Evolutionary conservation across 1,284 basidiomycete genomes (phyloP), one percentile per base, ranked within the genome.

Genomic region (Tilletiopsis washingtonensis): DNA sequence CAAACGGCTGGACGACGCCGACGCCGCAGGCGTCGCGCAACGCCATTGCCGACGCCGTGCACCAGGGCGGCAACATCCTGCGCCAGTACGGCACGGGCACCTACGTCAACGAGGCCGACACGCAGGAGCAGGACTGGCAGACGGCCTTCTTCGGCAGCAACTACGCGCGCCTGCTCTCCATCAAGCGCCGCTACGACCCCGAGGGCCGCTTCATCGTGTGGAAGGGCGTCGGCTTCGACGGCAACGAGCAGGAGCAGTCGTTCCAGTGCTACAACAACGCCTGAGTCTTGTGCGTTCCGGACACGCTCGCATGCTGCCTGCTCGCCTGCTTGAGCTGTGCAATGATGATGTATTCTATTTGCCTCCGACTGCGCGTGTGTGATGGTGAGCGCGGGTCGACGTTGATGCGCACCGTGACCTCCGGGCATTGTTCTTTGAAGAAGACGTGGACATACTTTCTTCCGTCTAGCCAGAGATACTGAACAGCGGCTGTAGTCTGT

Each of bases 141-240:
- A 25, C 15, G 15, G 53, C 53, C 9, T 54, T 54, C 53, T 54
- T 40, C 36, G 53, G 53, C 5, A 17, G 5, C 34, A 54, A 54
- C 37, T 54, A 54, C 26, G 17, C 12, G 9, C 23, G 32, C 24
- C 26, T 53, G 14, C 25, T 53, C 20, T 7, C 21, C 14, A 51
- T 54, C 47, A 54, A 54, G 43, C 19, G 45, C 32, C 53, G 53
- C 43, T 50, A 45, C 27, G 53, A 54, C 27, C 53, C 53, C 24
- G 24, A 54, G 17, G 45, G 38, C 32, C 25, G 38, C 34, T 54
- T 54, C 39, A 40, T 54, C 17, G 53, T 54, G 1, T 54, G 49
- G 48, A 54, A 54, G 39, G 49, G 53, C 5, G 36, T 54, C 15
- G 50, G 53, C 27, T 54, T 14, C 21, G 45, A 48, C 17, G 48